Evolutionary conservation across 1,284 basidiomycete species (phyloP), one percentile per base, ranked within the genome.

Genomic region (Ceratobasidium sp.): DNA sequence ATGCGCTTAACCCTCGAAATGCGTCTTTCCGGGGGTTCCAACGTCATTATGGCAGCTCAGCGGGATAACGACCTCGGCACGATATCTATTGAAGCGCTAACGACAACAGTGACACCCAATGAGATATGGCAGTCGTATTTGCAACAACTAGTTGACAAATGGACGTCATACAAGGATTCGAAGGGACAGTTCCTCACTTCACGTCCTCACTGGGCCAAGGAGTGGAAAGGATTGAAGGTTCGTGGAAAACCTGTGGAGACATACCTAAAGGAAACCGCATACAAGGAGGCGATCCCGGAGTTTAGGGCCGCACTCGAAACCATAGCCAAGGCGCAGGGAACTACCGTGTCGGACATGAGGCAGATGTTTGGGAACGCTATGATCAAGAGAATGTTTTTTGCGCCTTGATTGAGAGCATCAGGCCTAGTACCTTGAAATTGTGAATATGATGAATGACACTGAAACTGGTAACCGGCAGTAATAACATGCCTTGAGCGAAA

Each of bases 131-230:
- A 64, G 15, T 61, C 52, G 7, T 79, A 79, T 52, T 44, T 69
- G 28, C 79, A 80, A 52, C 54, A 76, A 38, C 42, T 79, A 10
- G 78, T 74, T 12, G 75, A 80, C 54, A 62, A 50, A 20, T 80
- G 79, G 79, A 75, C 78, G 48, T 50, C 54, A 12, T 80, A 79
- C 42, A 50, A 13, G 20, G 77, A 78, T 44, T 52, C 52, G 13
- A 64, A 79, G 12, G 78, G 78, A 9, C 15, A 28, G 23, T 38
- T 52, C 15, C 42, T 78, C 20, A 80, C 78, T 38, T 46, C 79
- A n/a, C 56, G 79, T 20, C 79, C 79, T 9, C 79, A 80, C 64
- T 80, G 79, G 79, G 78, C 78, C 1, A 80, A 80, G 70, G 62
- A 80, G 52, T 80, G 78, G 78, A 46, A 54, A 38, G 79, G 74